phyloP scores from a whole-genome alignment of 768 basidiomycete genomes.

The Asterophora lycoperdoides region DNA sequence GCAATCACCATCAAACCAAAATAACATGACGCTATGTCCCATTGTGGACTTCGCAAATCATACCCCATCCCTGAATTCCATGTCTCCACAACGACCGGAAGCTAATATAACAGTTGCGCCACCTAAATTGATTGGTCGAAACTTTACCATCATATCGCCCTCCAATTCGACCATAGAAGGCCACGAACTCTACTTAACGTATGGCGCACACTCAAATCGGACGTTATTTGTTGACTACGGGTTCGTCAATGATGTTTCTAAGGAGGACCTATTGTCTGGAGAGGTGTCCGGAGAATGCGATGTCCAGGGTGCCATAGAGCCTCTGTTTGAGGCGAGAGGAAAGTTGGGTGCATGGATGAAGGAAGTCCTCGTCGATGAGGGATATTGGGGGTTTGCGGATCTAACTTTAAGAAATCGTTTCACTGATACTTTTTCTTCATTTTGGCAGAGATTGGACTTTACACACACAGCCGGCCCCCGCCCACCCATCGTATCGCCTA shows the following conservation, averaged over 20 bases:
- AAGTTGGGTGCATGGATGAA: conserved; percentile 43
- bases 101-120: conserved; percentile 34
- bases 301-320: conserved; percentile 50
- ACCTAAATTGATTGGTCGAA: conserved; percentile 35
- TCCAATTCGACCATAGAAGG: conserved; percentile 37
- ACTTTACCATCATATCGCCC: conserved; percentile 50
- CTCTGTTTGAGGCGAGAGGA: conserved; percentile 42
- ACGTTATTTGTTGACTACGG: conserved; percentile 89
- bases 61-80: conserved; percentile 34
- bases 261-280: conserved; percentile 23
- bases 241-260: conserved; percentile 50
- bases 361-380: conserved; percentile 50
- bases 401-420: neutral
- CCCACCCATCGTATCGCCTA: conserved; percentile 78
- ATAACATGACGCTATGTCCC: conserved; percentile 86
- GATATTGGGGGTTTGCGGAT: conserved; percentile 76
- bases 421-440: conserved; percentile 5
- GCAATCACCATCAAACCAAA: conserved; percentile 44
- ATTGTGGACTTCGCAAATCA: conserved; percentile 93
- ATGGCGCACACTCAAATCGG: conserved; percentile 76
- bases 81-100: conserved; percentile 37
- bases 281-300: conserved; percentile 53
- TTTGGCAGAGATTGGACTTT: conserved; percentile 72
- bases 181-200: conserved; percentile 72
- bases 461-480: conserved; percentile 52